Percentiles rank a stretch among this genome's conserved stretches.
Evolutionary conservation across 306 rosid genomes (phyloP).

Genomic region (Inga oerstediana): DNA sequence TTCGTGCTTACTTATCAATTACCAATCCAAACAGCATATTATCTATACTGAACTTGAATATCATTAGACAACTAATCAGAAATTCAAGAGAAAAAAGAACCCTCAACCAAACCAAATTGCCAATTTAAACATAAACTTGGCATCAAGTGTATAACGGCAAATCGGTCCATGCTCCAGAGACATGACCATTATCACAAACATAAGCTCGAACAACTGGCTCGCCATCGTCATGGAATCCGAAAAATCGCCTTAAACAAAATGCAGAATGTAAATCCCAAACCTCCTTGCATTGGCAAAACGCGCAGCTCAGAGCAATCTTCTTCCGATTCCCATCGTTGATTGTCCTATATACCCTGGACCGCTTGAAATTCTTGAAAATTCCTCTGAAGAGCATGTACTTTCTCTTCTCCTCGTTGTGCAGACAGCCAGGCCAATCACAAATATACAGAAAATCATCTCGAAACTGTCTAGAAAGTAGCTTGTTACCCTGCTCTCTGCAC

Average conservation of each 20-base stretch:
- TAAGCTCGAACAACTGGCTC: constrained; percentile 94
- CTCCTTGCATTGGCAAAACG: constrained; percentile 65
- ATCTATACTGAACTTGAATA: background rate
- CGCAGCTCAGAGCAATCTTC: constrained; percentile 66
- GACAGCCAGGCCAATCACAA: constrained; percentile 92
- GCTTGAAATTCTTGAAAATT: constrained; percentile 76
- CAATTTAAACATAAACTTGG: background rate
- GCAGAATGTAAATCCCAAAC: constrained; percentile 95
- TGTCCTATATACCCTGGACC: constrained; percentile 80
- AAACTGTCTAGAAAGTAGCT: constrained; percentile 76
- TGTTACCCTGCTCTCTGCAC: constrained; percentile 79
- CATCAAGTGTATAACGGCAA: constrained; percentile 64
- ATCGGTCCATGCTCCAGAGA: constrained; percentile 98
- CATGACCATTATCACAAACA: constrained; percentile 95
- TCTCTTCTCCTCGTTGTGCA: constrained; percentile 82
- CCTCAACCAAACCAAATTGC: background rate
- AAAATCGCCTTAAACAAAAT: constrained; percentile 73
- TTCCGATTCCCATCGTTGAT: constrained; percentile 67
- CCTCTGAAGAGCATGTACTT: constrained; percentile 85
- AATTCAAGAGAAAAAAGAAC: background rate
- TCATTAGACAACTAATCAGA: background rate
- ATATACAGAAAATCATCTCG: constrained; percentile 80
- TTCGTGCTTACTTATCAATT: background rate
- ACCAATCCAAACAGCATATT: background rate
- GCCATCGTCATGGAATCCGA: constrained; percentile 90